Percentiles rank a stretch among this genome's conserved stretches.
These are phyloP conservation scores for Mycosarcoma mackinlayi DNA, from an alignment of 1,284 basidiomycete genomes.

Conservation along the genomic window DNA sequence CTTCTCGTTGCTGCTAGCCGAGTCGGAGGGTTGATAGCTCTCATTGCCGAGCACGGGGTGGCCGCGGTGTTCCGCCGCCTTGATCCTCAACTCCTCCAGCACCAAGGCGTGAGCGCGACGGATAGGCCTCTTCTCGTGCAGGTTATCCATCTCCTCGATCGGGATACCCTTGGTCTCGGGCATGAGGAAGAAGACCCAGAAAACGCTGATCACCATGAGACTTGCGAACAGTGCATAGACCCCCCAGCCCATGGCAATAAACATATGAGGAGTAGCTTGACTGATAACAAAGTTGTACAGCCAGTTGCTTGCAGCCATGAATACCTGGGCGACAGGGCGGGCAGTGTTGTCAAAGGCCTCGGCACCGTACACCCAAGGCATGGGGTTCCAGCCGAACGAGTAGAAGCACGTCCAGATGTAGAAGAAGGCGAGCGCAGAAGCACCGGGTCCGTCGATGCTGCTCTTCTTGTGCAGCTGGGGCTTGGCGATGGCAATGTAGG, in stretches of 20 bases:
- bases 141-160: constrained; percentile 75
- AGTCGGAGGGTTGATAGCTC: constrained; percentile 3
- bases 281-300: constrained; percentile 77
- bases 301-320: constrained; percentile 86
- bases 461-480: constrained; percentile 14
- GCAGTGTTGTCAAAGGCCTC: constrained; percentile 86
- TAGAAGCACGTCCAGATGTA: constrained; percentile 60
- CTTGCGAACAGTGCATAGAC: constrained; percentile 77
- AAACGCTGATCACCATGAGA: constrained; percentile 75
- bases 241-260: constrained; percentile 67
- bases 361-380: constrained; percentile 62
- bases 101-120: constrained; percentile 24
- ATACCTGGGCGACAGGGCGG: constrained; percentile 81
- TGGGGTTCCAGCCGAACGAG: constrained; percentile 57
- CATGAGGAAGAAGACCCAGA: constrained; percentile 72
- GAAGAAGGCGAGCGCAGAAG: constrained; percentile 49
- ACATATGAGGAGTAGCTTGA: constrained; percentile 56
- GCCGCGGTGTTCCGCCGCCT: constrained; percentile 17
- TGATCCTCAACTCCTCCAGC: constrained; percentile 30
- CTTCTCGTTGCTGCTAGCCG: constrained; percentile 13
- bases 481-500: constrained; percentile 54
- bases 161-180: constrained; percentile 81
- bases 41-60: constrained; percentile 14
- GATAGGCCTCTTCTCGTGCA: constrained; percentile 27
- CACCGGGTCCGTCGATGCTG: constrained; percentile 21